Conservation (phyloP, 2,329 filamentous ascomycete genomes). For the Ascochyta viciae-villosae region DNA sequence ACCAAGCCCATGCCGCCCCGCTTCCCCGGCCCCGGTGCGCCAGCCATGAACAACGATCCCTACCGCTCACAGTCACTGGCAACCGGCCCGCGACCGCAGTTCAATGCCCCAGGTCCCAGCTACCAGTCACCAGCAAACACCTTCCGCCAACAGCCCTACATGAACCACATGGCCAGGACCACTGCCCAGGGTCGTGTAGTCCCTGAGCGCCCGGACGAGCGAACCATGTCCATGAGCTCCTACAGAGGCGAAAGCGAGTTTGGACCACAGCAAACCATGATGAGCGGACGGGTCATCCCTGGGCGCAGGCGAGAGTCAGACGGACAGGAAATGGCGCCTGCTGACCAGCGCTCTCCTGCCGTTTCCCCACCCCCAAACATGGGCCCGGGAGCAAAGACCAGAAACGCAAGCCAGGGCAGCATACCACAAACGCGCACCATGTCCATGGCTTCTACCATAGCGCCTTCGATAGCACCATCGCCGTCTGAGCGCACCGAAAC, state of each 20-base stretch:
- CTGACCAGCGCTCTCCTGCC: slow-evolving; percentile 28
- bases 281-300: slow-evolving; percentile 91
- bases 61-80: slow-evolving; percentile 95
- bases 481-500: slow-evolving; percentile 68
- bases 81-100: slow-evolving; percentile 73
- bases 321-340: slow-evolving; percentile 32
- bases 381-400: slow-evolving; percentile 43
- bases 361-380: slow-evolving; percentile 31
- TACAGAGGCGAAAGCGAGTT: slow-evolving; percentile 79
- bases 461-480: slow-evolving; percentile 49
- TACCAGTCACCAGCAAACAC: slow-evolving; percentile 70
- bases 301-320: slow-evolving; percentile 69
- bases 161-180: slow-evolving; percentile 72
- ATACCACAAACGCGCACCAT: slow-evolving; percentile 69
- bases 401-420: slow-evolving; percentile 47
- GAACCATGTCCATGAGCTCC: slow-evolving; percentile 94
- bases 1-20: slow-evolving; percentile 64
- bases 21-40: slow-evolving; percentile 61
- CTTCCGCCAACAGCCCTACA: slow-evolving; percentile 80
- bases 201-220: slow-evolving; percentile 88
- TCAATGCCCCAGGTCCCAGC: slow-evolving; percentile 62
- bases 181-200: slow-evolving; percentile 92
- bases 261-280: slow-evolving; percentile 75
- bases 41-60: slow-evolving; percentile 81
- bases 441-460: slow-evolving; percentile 90